Conservation (phyloP, 106 monocot species). For the Phalaenopsis equestris region DNA sequence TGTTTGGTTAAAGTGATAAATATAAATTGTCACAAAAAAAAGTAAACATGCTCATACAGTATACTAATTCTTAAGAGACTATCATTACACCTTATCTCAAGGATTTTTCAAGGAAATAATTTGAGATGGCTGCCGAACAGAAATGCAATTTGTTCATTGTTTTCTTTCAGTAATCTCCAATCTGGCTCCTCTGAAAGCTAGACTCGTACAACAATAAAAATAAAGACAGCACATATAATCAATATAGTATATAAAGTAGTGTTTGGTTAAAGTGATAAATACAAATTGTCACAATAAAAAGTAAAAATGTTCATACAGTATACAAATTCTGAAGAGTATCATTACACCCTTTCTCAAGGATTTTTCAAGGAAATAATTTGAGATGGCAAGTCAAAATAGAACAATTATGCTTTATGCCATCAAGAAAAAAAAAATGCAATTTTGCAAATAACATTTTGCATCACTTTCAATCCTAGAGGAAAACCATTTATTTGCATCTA, state of each 20-base stretch:
- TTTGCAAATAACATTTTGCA: background rate
- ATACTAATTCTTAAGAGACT: background rate
- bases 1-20: background rate
- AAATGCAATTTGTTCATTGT: slow-evolving; percentile 50
- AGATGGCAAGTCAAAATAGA: background rate
- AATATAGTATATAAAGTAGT: background rate
- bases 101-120: background rate
- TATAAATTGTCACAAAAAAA: background rate
- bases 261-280: background rate
- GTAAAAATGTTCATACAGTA: background rate
- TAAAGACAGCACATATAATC: background rate
- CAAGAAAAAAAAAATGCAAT: background rate
- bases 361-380: background rate
- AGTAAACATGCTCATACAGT: background rate
- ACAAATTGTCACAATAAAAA: background rate
- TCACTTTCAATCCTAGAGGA: no score
- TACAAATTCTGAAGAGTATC: background rate
- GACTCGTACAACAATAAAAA: background rate
- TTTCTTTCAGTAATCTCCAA: slow-evolving; percentile 67
- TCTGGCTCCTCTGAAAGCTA: slow-evolving; percentile 75
- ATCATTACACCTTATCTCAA: background rate
- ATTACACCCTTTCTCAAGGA: background rate
- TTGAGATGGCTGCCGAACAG: no score
- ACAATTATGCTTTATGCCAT: background rate
- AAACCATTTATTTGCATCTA: no score